These are phyloP conservation scores for Besnoitia besnoiti DNA, from an alignment of 169 alveolate species.

Conservation along the genomic window DNA sequence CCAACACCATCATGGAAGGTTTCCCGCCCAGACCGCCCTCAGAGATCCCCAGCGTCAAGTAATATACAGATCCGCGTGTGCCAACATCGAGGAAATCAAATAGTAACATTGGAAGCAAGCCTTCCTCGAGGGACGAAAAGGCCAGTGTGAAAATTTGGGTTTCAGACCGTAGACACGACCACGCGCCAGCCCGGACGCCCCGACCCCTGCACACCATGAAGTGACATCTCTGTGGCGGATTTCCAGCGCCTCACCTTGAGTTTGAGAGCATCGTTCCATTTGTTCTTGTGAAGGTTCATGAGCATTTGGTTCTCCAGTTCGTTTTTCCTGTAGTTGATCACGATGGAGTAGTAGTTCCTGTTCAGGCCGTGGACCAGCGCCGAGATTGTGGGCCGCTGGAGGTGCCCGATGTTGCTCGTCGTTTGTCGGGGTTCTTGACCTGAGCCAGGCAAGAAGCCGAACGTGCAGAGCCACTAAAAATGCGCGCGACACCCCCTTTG, in stretches of 20 bases:
- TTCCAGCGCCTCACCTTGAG: slow-evolving; percentile 75
- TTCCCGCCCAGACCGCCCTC: no score
- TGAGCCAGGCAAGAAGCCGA: no score
- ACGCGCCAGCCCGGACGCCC: background rate
- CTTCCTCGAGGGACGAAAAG: no score
- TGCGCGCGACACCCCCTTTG: no score
- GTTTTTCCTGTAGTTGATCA: slow-evolving; percentile 96
- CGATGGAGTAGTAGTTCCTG: slow-evolving; percentile 97
- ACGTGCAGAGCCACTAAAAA: no score
- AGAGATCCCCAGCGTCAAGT: no score
- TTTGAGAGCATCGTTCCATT: slow-evolving; percentile 95
- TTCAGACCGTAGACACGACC: no score
- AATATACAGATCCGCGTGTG: no score
- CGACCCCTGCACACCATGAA: background rate
- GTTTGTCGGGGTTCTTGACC: slow-evolving; percentile 99
- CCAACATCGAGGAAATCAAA: no score
- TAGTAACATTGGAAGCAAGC: no score
- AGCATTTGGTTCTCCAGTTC: slow-evolving; percentile 97
- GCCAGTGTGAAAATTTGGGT: no score
- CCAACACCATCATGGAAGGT: no score
- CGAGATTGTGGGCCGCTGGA: slow-evolving; percentile 77
- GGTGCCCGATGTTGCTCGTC: slow-evolving; percentile 95
- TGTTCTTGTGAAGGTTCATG: slow-evolving; percentile 93
- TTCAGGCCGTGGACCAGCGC: slow-evolving; percentile 96
- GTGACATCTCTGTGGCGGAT: background rate